Evolutionary conservation across 75 land plant genomes (phyloP), one percentile per base, ranked within the genome.

Genomic region (Cryptomeria japonica): DNA sequence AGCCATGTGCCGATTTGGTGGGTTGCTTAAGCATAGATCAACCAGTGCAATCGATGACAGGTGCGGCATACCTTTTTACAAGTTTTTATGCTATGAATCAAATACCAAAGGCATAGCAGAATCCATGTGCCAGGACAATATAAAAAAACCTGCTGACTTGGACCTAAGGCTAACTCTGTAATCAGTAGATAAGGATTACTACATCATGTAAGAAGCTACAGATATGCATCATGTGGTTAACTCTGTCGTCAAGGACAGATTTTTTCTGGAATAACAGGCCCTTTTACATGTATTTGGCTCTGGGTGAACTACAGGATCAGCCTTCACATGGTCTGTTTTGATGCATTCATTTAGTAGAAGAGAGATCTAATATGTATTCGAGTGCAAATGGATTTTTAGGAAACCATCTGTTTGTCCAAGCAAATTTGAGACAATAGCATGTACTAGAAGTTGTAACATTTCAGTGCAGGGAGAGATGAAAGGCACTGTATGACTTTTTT

Each of bases 141-240:
- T 19, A 36, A 51, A 36, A 7, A 84, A 49, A 84, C 58, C 56
- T 53, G 86, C 64, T 34, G 86, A 84, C 41, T 55, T 84, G 56
- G 86, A 84, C 49, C 86, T 84, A 36, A 84, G 64, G 13, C 36
- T 84, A 37, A 55, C 86, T 44, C 86, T 84, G 41, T 84, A 39
- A 84, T 8, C 12, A 73, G 37, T 32, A 73, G 77, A 31, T 34
- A 0, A 0, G 14, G 15, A 73, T 32, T 32, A 73, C 77, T 34
- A 73, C 2, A 7, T 34, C n/a, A 73, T 73, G 12, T 9, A 73
- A 73, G 76, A 73, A 32, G 36, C 36, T 73, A 73, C 25, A 31
- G 76, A 73, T 73, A 32, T 31, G 12, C 76, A 32, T 34, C 13
- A 73, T 34, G 2, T 9, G 37, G 32, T 73, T 73, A 47, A 47